A percentile compares a stretch with the other conserved stretches of the same genome.
These are phyloP conservation scores for Penicillium sp. DNA, from an alignment of 2,329 filamentous ascomycete species.

Conservation along the genomic window DNA sequence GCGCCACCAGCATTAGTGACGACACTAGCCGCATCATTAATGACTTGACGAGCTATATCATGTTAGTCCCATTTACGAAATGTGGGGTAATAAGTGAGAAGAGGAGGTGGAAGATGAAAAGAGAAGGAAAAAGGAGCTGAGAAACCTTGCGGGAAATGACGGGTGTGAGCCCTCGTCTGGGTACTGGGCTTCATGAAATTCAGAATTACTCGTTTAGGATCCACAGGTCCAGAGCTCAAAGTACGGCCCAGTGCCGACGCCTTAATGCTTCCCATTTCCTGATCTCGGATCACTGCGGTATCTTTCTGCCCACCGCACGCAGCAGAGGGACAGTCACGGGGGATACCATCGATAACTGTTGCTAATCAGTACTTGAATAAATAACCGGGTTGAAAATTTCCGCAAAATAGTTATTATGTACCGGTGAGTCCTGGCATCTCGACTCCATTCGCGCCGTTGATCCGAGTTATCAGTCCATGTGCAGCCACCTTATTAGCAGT, in stretches of 20 bases:
- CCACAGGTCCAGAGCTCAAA: slow-evolving; percentile 61
- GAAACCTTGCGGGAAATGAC: not conserved
- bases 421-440: slow-evolving; percentile 65
- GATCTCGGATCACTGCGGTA: slow-evolving; percentile 69
- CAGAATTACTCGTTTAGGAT: slow-evolving; percentile 60
- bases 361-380: slow-evolving; percentile 7
- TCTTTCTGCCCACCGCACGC: slow-evolving; percentile 69
- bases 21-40: slow-evolving; percentile 33
- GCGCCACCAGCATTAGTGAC: slow-evolving; percentile 30
- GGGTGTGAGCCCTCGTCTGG: not conserved
- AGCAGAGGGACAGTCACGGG: slow-evolving; percentile 67
- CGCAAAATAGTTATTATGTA: slow-evolving; percentile 18
- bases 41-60: slow-evolving; percentile 9
- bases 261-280: slow-evolving; percentile 60
- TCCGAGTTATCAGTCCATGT: slow-evolving; percentile 62
- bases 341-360: slow-evolving; percentile 66
- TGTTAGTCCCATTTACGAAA: not conserved
- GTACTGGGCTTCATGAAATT: slow-evolving; percentile 61
- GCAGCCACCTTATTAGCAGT: slow-evolving; percentile 50
- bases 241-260: slow-evolving; percentile 68
- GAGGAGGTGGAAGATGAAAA: not conserved
- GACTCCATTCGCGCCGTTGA: slow-evolving; percentile 65
- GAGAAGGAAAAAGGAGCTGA: not conserved
- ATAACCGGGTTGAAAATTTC: slow-evolving; percentile 17
- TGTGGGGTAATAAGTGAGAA: not conserved